Evolutionary conservation across 768 basidiomycete genomes (phyloP).

Genomic region (Suillus plorans): DNA sequence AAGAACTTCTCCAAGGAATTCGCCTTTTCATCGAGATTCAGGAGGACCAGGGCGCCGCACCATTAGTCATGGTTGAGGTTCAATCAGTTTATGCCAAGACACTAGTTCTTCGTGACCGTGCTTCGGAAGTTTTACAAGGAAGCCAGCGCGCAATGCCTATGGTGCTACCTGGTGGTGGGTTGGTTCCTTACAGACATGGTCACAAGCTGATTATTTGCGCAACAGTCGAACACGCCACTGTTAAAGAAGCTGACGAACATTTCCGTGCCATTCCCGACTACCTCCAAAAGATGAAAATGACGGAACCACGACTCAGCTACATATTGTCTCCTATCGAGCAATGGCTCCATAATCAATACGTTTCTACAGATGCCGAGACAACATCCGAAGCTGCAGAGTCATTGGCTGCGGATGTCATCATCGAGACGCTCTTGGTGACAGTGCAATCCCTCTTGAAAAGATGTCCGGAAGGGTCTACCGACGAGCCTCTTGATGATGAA

Average conservation of each 20-base stretch:
- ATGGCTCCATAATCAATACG: constrained; percentile 32
- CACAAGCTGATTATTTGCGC: background rate
- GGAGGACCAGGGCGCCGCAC: constrained; percentile 15
- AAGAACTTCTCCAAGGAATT: constrained; percentile 38
- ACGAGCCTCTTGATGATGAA: constrained; percentile 24
- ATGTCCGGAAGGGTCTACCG: constrained; percentile 30
- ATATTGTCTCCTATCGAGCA: constrained; percentile 26
- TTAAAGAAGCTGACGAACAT: constrained; percentile 28
- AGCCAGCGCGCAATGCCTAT: constrained; percentile 24
- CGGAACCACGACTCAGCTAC: constrained; percentile 29
- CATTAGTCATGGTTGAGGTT: constrained; percentile 29
- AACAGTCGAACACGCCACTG: constrained; percentile 36
- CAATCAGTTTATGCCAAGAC: constrained; percentile 25
- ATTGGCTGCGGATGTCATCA: constrained; percentile 39
- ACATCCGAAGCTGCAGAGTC: background rate
- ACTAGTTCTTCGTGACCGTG: constrained; percentile 24
- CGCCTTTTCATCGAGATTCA: constrained; percentile 33
- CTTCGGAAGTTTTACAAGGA: constrained; percentile 22
- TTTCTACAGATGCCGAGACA: constrained; percentile 15
- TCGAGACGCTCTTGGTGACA: constrained; percentile 63
- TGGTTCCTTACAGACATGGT: background rate
- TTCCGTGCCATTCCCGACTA: constrained; percentile 22
- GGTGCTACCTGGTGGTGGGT: constrained; percentile 39
- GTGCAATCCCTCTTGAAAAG: constrained; percentile 58
- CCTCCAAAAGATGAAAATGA: constrained; percentile 26